These are phyloP conservation scores for Volvox africanus DNA, from an alignment of 139 green algal species.

Conservation along the genomic window DNA sequence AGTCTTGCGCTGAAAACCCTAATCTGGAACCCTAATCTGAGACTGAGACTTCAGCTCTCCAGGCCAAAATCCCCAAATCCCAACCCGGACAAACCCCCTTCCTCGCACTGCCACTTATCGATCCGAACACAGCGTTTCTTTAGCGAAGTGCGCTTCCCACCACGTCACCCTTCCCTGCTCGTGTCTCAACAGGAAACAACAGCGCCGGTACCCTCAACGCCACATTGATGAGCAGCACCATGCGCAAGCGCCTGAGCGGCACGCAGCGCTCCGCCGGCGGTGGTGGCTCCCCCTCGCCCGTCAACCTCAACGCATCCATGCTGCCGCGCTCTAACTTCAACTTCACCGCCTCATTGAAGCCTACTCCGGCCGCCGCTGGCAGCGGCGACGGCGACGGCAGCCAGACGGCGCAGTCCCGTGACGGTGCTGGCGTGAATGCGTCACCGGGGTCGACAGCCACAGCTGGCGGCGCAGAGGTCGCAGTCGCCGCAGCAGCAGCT, in stretches of 20 bases:
- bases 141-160: no score
- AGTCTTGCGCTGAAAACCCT: no score
- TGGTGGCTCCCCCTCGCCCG: background rate
- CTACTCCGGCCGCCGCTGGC: background rate
- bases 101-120: no score
- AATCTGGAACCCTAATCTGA: no score
- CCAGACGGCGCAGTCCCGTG: background rate
- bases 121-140: no score
- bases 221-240: background rate
- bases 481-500: background rate
- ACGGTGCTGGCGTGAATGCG: background rate
- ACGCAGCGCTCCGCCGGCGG: background rate
- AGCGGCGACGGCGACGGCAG: background rate
- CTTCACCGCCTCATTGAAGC: constrained; percentile 9
- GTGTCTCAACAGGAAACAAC: background rate
- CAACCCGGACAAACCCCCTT: no score
- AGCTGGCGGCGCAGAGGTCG: background rate
- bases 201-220: constrained; percentile 25
- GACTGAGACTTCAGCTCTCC: no score
- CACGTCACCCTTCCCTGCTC: no score
- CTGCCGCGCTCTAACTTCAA: constrained; percentile 3
- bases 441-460: background rate
- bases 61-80: no score
- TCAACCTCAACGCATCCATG: constrained; percentile 47
- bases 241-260: background rate